phyloP scores from a whole-genome alignment of 2,329 filamentous ascomycete species.

The Apiospora phragmitis region DNA sequence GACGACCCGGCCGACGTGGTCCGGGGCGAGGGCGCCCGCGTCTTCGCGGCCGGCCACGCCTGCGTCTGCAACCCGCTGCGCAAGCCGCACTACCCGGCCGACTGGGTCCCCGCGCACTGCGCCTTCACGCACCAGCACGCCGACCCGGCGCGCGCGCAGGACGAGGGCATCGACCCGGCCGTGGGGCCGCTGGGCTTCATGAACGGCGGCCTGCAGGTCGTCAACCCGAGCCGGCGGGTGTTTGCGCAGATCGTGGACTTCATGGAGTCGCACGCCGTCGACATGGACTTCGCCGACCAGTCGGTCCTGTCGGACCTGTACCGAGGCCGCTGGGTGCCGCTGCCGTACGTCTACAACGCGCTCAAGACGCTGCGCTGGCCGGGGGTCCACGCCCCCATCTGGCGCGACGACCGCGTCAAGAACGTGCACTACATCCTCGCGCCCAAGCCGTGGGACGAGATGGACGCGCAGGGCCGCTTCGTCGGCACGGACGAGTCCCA shows the following conservation, averaged over 20 bases:
- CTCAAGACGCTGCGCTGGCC: constrained; percentile 59
- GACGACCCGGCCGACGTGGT: constrained; percentile 48
- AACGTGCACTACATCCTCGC: constrained; percentile 63
- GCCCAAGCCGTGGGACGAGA: constrained; percentile 63
- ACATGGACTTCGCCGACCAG: constrained; percentile 62
- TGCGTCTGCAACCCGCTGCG: constrained; percentile 83
- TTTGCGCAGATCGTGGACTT: constrained; percentile 52
- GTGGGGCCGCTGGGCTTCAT: constrained; percentile 51
- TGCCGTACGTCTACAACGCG: constrained; percentile 64
- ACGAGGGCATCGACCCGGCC: constrained; percentile 42
- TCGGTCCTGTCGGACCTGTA: constrained; percentile 57
- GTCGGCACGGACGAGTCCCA: constrained; percentile 49
- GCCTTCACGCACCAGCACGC: constrained; percentile 57
- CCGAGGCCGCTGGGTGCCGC: constrained; percentile 53
- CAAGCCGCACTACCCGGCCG: constrained; percentile 74
- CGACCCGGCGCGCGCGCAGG: constrained; percentile 48
- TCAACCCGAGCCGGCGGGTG: constrained; percentile 49
- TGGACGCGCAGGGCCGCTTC: constrained; percentile 44
- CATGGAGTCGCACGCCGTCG: constrained; percentile 47
- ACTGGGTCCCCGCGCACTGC: constrained; percentile 64
- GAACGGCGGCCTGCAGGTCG: constrained; percentile 59
- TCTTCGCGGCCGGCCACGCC: constrained; percentile 83
- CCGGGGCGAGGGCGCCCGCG: constrained; percentile 50
- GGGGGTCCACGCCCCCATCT: constrained; percentile 55
- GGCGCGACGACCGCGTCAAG: constrained; percentile 59